Base-by-base conservation (phyloP, 2,329 filamentous ascomycete species). In the Fusarium sp. region DNA sequence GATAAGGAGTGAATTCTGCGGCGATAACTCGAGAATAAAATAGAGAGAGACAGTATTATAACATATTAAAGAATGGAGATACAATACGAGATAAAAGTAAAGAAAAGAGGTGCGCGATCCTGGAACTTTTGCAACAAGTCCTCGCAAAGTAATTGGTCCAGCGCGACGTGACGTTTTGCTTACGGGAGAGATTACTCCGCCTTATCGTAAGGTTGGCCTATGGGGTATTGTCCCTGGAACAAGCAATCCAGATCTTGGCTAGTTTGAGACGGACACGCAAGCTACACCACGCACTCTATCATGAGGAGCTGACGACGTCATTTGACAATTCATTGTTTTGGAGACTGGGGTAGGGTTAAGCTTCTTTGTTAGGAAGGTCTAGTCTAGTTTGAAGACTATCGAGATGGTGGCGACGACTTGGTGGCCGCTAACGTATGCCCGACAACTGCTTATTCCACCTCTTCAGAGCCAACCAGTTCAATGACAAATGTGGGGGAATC, bases 91-190 rank as follows among this genome's bases (percentile, higher is more conserved):
- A 41, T 15, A 35, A 41, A 25, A 11, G 27, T 25, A 33, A 27
- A 11, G 33, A 31, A 33, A 27, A 37, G 33, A 62, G 35, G 11
- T 37, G 43, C 17, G 49, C 33, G 21, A 49, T 49, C 27, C 33
- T 41, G 65, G 65, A 61, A 69, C 65, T 67, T 67, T 67, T 68
- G 65, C 25, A 29, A 48, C 47, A 42, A 54, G 37, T 21, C n/a
- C 21, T 25, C 29, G 23, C 29, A 11, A 36, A 10, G 21, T 43
- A 21, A 47, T 68, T 68, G 59, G 64, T 41, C 39, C 23, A 25
- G 20, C 41, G 11, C n/a, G 17, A 45, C 17, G 41, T 67, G 64
- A 67, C 65, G 58, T 67, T 35, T 36, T 60, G 29, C 29, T 31
- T 35, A 43, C 29, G 60, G 42, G 53, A 29, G 15, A 18, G 7